A percentile compares a stretch with the other conserved stretches of the same genome.
phyloP scores from a whole-genome alignment of 768 basidiomycete genomes.

The Boletus reticuloceps region DNA sequence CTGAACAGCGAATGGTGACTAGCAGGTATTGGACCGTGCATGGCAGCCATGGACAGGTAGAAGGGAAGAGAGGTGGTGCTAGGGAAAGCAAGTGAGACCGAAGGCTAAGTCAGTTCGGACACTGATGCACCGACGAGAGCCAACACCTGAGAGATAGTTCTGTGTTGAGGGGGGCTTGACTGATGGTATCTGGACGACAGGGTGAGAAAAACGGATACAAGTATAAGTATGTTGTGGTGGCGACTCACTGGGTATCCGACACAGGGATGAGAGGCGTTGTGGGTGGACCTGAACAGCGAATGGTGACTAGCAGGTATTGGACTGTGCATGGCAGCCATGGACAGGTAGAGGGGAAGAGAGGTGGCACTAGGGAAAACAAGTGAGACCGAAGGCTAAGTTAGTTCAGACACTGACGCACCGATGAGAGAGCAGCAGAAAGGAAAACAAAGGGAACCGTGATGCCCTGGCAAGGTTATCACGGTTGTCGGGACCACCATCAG shows the following conservation, averaged over 20 bases:
- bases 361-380: conserved; percentile 15
- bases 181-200: conserved; percentile 18
- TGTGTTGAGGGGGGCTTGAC: conserved; percentile 32
- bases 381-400: conserved; percentile 6
- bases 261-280: conserved; percentile 27
- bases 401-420: too few species aligned
- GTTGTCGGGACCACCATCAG: too few species aligned
- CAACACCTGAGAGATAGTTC: too few species aligned
- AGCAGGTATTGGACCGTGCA: conserved; percentile 28
- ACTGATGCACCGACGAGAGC: too few species aligned
- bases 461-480: too few species aligned
- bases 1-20: conserved; percentile 32
- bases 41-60: conserved; percentile 26
- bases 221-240: neutral
- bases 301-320: conserved; percentile 27
- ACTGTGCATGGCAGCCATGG: conserved; percentile 34
- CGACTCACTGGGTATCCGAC: conserved; percentile 27
- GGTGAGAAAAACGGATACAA: neutral
- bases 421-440: too few species aligned
- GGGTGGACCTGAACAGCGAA: conserved; percentile 26
- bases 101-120: conserved; percentile 15
- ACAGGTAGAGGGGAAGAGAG: neutral
- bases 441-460: too few species aligned
- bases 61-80: conserved; percentile 18
- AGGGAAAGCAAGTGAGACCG: neutral